Evolutionary conservation across 2,329 filamentous ascomycete genomes (phyloP), one percentile per base, ranked within the genome.

Genomic region (Xylaria arbuscula): DNA sequence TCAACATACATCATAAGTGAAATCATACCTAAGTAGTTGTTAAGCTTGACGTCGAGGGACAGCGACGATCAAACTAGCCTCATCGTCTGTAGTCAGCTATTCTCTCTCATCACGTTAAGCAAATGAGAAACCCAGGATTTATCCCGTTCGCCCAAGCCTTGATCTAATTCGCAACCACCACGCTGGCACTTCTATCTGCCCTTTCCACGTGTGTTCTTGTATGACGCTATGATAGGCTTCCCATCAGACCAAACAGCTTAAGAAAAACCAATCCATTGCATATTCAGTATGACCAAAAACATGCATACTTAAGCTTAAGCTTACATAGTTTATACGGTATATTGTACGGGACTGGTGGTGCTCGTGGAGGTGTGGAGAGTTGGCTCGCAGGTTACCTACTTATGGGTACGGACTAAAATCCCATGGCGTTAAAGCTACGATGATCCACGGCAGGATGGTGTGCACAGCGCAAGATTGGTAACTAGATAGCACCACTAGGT

Each of bases 301-400:
- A 32, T 32, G 55, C 38, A 45, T 32, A 32, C 17, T 57, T 57
- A 32, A 32, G 55, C 38, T 57, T 32, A 8, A n/a, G n/a, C n/a
- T 45, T 6, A 1, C 7, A 5, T 17, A 47, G 17, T 11, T 15
- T 6, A 19, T 28, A 17, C n/a, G n/a, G 28, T 28, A 28, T 28
- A 28, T 38, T 10, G n/a, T n/a, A n/a, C n/a, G n/a, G n/a, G n/a
- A n/a, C n/a, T n/a, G n/a, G n/a, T n/a, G n/a, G n/a, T 6, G 22
- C 36, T 28, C 22, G 15, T 57, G 54, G 32, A 32, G 54, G 54
- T 57, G 54, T 57, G 54, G 38, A 45, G 54, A 28, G 22, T 45
- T 42, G 22, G 53, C 9, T 42, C 19, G 53, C 36, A 5, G 36
- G n/a, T n/a, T n/a, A n/a, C n/a, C n/a, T n/a, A n/a, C n/a, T 56